phyloP scores from a whole-genome alignment of 225 moss, liverwort and hornwort genomes.

The Lunularia cruciata region DNA sequence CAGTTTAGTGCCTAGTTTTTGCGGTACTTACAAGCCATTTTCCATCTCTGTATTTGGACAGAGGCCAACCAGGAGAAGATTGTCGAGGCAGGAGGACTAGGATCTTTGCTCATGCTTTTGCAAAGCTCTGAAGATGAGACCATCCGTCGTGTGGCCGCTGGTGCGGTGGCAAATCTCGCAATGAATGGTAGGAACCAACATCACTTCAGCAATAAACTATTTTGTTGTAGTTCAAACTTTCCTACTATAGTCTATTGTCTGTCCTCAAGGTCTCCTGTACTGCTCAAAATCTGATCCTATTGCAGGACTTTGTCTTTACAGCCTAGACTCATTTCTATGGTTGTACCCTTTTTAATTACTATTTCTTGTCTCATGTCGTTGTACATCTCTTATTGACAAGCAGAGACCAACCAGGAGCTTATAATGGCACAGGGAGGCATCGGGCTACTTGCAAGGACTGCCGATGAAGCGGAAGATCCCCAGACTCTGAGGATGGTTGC shows the following conservation, averaged over 20 bases:
- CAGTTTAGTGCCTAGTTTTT: neutral
- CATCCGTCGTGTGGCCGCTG: conserved; percentile 94
- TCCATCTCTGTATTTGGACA: conserved; percentile 12
- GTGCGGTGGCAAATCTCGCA: conserved; percentile 97
- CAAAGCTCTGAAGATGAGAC: conserved; percentile 99
- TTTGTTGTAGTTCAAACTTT: too few relatives aligned
- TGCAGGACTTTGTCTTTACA: too few relatives aligned
- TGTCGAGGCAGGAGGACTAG: conserved; percentile 94
- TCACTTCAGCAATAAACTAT: too few relatives aligned
- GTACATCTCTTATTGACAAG: conserved; percentile 7
- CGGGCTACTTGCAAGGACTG: conserved; percentile 79
- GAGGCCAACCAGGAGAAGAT: conserved; percentile 99
- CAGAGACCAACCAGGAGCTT: conserved; percentile 95
- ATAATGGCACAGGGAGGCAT: conserved; percentile 99
- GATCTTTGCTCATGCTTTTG: conserved; percentile 79
- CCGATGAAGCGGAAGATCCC: conserved; percentile 92
- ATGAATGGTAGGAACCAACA: conserved; percentile 96
- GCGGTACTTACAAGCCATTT: too few relatives aligned
- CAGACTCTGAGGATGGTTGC: conserved; percentile 92
- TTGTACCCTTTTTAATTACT: too few relatives aligned
- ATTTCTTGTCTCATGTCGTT: too few relatives aligned
- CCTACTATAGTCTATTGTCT: too few relatives aligned
- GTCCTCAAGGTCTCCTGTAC: too few relatives aligned
- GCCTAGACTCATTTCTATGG: too few relatives aligned
- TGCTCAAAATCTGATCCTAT: too few relatives aligned